Percentiles rank a stretch among this genome's conserved stretches.
Evolutionary conservation across 1,139 yeast species (phyloP).

Genomic region (Entelexis paramagnoliae): DNA sequence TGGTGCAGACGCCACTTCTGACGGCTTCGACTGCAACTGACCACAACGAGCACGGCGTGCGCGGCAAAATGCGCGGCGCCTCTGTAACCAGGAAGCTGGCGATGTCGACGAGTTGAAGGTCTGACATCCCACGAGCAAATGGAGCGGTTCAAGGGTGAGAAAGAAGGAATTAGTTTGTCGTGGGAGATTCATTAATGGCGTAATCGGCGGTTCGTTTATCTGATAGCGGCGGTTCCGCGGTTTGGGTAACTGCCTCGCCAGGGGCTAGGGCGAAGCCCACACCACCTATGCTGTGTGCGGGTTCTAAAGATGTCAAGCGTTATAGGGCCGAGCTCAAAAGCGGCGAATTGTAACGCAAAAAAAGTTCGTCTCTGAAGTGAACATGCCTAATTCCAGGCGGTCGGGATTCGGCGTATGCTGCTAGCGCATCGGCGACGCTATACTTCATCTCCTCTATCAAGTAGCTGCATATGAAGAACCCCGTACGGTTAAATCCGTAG

Average conservation of each 20-base stretch:
- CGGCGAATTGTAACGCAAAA: constrained; percentile 42
- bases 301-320: background rate
- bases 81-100: background rate
- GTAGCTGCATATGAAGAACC: constrained; percentile 62
- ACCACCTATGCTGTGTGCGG: no score
- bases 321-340: background rate
- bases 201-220: background rate
- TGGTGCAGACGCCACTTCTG: background rate
- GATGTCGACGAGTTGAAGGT: background rate
- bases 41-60: constrained; percentile 7
- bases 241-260: background rate
- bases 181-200: background rate
- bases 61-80: constrained; percentile 2
- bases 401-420: constrained; percentile 48
- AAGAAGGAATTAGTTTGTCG: background rate
- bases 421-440: constrained; percentile 54
- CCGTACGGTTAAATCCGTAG: constrained; percentile 73
- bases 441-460: constrained; percentile 52
- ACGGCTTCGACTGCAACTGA: background rate
- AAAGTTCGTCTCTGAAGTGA: constrained; percentile 64
- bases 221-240: background rate
- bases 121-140: background rate
- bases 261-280: background rate
- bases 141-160: background rate
- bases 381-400: constrained; percentile 70